These are phyloP conservation scores for Mortierella sp. DNA, from an alignment of 371 early-diverging fungal genomes.

Conservation along the genomic window DNA sequence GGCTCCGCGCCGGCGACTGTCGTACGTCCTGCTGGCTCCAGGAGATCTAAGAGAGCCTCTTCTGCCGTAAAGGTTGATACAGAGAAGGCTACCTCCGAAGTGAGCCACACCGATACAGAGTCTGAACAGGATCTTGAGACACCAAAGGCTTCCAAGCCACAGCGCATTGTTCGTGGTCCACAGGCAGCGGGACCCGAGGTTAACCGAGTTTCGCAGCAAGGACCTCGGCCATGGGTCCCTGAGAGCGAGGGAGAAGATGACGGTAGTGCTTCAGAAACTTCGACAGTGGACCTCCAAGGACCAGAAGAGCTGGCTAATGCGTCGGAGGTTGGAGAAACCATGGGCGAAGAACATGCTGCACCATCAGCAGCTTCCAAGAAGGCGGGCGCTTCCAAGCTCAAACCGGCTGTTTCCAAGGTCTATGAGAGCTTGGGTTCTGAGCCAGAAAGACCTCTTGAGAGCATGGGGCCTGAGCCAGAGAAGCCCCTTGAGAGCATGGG, in stretches of 20 bases:
- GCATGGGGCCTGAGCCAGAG: conserved; percentile 56
- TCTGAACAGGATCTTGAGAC: conserved; percentile 43
- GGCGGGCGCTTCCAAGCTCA: neutral
- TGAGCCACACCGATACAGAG: conserved; percentile 28
- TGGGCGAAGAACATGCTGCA: conserved; percentile 32
- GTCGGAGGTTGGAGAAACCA: conserved; percentile 32
- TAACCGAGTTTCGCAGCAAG: conserved; percentile 42
- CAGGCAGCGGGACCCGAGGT: conserved; percentile 33
- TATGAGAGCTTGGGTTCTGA: conserved; percentile 30
- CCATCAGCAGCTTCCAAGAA: conserved; percentile 10
- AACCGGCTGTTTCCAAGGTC: neutral
- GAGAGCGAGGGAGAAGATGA: conserved; percentile 16
- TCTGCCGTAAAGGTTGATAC: conserved; percentile 17
- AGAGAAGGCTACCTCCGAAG: conserved; percentile 11
- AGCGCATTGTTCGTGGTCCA: conserved; percentile 51
- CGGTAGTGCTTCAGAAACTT: conserved; percentile 9
- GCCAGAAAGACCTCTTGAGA: conserved; percentile 46
- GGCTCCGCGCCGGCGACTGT: conserved; percentile 15
- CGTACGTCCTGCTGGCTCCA: conserved; percentile 17
- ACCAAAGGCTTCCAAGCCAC: conserved; percentile 33
- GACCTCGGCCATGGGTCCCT: conserved; percentile 53
- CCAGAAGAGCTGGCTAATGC: conserved; percentile 39
- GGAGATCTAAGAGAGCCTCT: conserved; percentile 11
- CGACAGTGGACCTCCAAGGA: conserved; percentile 23
- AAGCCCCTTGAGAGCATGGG: conserved; percentile 53